Conservation (phyloP, 2,329 filamentous ascomycete genomes). For the Magnaporthales sp. region DNA sequence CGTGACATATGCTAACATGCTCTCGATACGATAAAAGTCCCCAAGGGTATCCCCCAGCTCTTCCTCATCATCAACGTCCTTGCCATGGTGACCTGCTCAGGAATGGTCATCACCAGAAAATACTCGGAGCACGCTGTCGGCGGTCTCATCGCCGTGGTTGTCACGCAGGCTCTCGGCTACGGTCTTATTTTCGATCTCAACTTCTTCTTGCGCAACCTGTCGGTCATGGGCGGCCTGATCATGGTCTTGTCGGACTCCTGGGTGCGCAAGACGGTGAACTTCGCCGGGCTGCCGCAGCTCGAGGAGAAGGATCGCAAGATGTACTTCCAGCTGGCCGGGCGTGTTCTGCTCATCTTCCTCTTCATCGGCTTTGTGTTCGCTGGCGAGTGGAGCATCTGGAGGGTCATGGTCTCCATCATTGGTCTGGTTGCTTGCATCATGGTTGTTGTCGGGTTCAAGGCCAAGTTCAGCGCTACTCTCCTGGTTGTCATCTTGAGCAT, state of each 20-base stretch:
- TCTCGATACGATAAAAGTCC: slow-evolving; percentile 48
- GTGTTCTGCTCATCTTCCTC: slow-evolving; percentile 93
- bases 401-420: slow-evolving; percentile 73
- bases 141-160: slow-evolving; percentile 82
- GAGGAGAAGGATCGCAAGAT: slow-evolving; percentile 99
- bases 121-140: slow-evolving; percentile 88
- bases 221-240: slow-evolving; percentile 90
- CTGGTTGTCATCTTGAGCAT: slow-evolving; percentile 90
- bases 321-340: slow-evolving; percentile 98
- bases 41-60: slow-evolving; percentile 76
- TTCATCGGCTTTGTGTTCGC: slow-evolving; percentile 96
- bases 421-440: slow-evolving; percentile 91
- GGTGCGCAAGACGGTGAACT: slow-evolving; percentile 95
- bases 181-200: slow-evolving; percentile 98
- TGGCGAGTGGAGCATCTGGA: slow-evolving; percentile 84
- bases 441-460: slow-evolving; percentile 99
- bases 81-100: slow-evolving; percentile 75
- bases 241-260: slow-evolving; percentile 98
- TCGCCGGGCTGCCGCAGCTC: slow-evolving; percentile 84
- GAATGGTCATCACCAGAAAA: slow-evolving; percentile 83
- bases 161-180: slow-evolving; percentile 92
- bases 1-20: slow-evolving; percentile 14
- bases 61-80: slow-evolving; percentile 89
- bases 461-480: slow-evolving; percentile 95
- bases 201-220: slow-evolving; percentile 98